Evolutionary conservation across 305 asterid genomes (phyloP), one percentile per base, ranked within the genome.

Genomic region (Fraxinus angustifolia): DNA sequence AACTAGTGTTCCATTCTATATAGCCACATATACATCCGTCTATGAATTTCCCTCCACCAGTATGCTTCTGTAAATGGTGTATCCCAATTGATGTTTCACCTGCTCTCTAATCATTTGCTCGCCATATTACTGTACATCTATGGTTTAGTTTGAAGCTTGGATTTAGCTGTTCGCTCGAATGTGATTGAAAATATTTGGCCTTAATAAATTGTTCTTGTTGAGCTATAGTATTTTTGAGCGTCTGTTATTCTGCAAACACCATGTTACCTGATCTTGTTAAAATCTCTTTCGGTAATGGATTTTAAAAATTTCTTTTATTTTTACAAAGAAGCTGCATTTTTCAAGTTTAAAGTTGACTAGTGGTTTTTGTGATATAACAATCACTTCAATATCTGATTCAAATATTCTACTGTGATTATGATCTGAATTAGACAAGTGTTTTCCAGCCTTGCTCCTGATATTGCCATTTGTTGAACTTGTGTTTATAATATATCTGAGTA

Each of bases 381-480:
- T 67, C 73, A 67, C 38, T 60, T 23, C 72, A 62, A 62, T 62
- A 23, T 3, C 19, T n/a, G 75, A 71, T 76, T 42, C 62, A 14
- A 65, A 23, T 65, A 65, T 65, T 65, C n/a, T 17, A 65, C 34
- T 28, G 16, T 65, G 73, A 30, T 26, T 26, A 12, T 28, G 73
- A 67, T 67, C 73, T 67, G 68, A 83, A 68, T 56, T 70, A 74
- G 30, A 56, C 23, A 53, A 76, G 67, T 77, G 60, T 79, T 31
- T 10, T 65, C 81, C 71, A 71, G 34, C 72, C 76, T 50, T 45
- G 53, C 26, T 76, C 23, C 30, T 83, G 10, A 8, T 53, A 77
- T 68, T 74, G 40, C 50, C 71, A 68, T 65, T 82, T 78, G 17
- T 38, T 67, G 5, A 26, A 11, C 19, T 67, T 11, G 19, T 28